Percentiles rank a stretch among this genome's conserved stretches.
Conservation (phyloP, 2,329 filamentous ascomycete genomes). For the Pezicula radicicola region DNA sequence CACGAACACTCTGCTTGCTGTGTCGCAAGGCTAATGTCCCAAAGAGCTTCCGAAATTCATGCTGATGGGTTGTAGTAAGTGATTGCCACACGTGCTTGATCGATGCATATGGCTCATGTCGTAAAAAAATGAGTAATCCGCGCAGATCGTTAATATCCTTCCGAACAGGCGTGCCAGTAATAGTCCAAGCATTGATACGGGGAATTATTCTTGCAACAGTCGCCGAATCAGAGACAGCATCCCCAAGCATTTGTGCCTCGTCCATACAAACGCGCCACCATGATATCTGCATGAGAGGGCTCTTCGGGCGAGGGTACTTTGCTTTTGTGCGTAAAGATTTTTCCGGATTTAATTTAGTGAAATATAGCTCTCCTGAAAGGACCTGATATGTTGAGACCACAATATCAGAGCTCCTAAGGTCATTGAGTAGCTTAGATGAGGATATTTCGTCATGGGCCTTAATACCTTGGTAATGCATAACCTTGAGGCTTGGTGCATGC, state of each 20-base stretch:
- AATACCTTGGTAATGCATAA: conserved; percentile 54
- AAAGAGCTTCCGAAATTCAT: conserved; percentile 68
- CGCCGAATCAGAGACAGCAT: conserved; percentile 79
- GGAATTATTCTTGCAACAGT: conserved; percentile 77
- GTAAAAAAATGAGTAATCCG: conserved; percentile 78
- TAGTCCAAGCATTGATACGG: conserved; percentile 83
- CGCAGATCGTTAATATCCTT: conserved; percentile 76
- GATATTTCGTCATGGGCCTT: conserved; percentile 27
- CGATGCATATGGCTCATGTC: conserved; percentile 72
- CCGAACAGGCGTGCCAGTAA: conserved; percentile 86
- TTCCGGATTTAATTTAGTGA: conserved; percentile 65
- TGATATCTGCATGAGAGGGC: conserved; percentile 74
- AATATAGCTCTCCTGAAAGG: conserved; percentile 78
- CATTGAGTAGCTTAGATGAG: conserved; percentile 34
- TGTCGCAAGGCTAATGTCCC: conserved; percentile 74
- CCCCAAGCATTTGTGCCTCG: conserved; percentile 92
- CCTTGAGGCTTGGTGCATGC: conserved; percentile 55
- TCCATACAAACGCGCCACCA: conserved; percentile 86
- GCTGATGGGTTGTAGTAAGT: conserved; percentile 58
- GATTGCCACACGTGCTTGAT: conserved; percentile 64
- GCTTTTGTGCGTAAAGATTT: conserved; percentile 61
- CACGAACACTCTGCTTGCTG: conserved; percentile 75
- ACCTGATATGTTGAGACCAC: conserved; percentile 66
- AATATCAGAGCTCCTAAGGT: conserved; percentile 51
- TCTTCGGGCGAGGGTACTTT: conserved; percentile 63